These are phyloP conservation scores for Plasmodium cynomolgi DNA, from an alignment of 169 alveolate genomes.

Conservation along the genomic window DNA sequence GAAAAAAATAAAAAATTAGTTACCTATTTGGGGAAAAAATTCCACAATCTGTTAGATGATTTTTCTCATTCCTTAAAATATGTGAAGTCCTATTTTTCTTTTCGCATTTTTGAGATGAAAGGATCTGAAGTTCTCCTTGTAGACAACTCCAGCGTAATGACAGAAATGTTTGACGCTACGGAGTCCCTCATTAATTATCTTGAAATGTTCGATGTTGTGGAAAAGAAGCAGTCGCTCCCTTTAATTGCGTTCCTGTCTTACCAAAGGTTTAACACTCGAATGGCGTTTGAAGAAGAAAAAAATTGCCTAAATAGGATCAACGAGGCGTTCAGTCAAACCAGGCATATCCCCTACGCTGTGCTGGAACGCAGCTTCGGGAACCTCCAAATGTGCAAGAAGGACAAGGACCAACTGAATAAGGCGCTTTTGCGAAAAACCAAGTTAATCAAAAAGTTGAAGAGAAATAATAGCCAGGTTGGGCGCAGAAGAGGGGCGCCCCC, in stretches of 20 bases:
- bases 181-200: slow-evolving; percentile 17
- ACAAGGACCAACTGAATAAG: background rate
- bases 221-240: background rate
- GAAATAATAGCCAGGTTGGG: slow-evolving; percentile 6
- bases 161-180: slow-evolving; percentile 27
- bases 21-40: slow-evolving; percentile 31
- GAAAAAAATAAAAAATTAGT: slow-evolving; percentile 32
- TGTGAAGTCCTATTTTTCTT: slow-evolving; percentile 46
- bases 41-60: slow-evolving; percentile 23
- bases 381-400: background rate
- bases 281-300: slow-evolving; percentile 4
- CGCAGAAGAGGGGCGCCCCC: background rate
- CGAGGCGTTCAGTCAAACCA: background rate
- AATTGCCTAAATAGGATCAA: slow-evolving; percentile 13
- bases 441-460: slow-evolving; percentile 1
- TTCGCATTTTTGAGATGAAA: slow-evolving; percentile 60
- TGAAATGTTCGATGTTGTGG: slow-evolving; percentile 11
- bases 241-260: slow-evolving; percentile 46
- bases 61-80: slow-evolving; percentile 11
- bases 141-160: slow-evolving; percentile 20
- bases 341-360: background rate
- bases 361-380: slow-evolving; percentile 2
- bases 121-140: background rate
- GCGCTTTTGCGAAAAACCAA: slow-evolving; percentile 10
- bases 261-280: slow-evolving; percentile 14